Conservation (phyloP, 805 yeast genomes). For the Candida coleopterorum region DNA sequence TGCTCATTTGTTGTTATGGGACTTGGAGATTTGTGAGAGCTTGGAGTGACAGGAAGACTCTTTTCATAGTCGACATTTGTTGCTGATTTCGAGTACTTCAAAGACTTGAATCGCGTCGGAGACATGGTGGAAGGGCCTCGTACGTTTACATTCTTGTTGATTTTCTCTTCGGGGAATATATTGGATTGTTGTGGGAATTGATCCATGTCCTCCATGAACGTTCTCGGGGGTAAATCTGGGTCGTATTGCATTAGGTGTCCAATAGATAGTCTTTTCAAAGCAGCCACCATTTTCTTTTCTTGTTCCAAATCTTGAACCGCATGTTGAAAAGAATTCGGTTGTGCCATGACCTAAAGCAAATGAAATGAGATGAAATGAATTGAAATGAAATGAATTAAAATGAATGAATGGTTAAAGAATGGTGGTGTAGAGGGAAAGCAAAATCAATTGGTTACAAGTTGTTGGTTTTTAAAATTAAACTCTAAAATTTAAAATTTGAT, state of each 20-base stretch:
- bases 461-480: too few species aligned
- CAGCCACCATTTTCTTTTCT: conserved; percentile 68
- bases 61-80: not conserved
- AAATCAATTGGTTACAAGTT: too few species aligned
- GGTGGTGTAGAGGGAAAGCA: too few species aligned
- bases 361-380: too few species aligned
- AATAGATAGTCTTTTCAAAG: conserved; percentile 67
- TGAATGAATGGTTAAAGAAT: too few species aligned
- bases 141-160: not conserved
- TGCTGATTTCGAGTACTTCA: not conserved
- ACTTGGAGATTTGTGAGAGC: not conserved
- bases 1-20: not conserved
- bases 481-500: too few species aligned
- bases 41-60: not conserved
- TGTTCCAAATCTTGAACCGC: conserved; percentile 77
- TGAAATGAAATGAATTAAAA: too few species aligned
- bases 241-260: conserved; percentile 59
- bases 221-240: conserved; percentile 61
- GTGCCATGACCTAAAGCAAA: not conserved
- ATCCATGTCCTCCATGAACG: conserved; percentile 20
- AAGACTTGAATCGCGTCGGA: too few species aligned
- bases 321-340: conserved; percentile 12
- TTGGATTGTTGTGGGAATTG: not conserved
- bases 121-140: not conserved
- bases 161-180: not conserved